Conservation (phyloP, 2,329 filamentous ascomycete genomes). For the Aspergillus proliferans region DNA sequence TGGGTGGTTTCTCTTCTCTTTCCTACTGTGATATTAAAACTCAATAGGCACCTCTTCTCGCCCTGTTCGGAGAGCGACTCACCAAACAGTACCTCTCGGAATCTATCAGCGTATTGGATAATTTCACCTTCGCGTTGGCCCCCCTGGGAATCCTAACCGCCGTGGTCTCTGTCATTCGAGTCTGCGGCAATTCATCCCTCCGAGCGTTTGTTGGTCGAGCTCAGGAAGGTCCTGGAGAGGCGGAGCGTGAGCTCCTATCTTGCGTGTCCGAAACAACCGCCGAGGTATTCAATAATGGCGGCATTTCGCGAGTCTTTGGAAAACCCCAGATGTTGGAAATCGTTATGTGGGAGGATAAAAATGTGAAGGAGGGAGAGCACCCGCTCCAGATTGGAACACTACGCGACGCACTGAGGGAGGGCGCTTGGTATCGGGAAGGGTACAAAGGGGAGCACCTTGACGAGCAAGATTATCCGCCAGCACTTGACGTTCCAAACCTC, state of each 20-base stretch:
- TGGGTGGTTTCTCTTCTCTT: no score
- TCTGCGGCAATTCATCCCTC: constrained; percentile 39
- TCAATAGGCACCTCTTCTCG: constrained; percentile 28
- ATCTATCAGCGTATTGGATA: constrained; percentile 36
- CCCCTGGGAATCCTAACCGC: constrained; percentile 43
- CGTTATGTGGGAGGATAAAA: constrained; percentile 39
- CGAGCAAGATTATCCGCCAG: constrained; percentile 13
- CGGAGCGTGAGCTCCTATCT: constrained; percentile 41
- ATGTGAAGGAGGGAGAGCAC: constrained; percentile 22
- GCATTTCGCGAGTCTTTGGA: constrained; percentile 33
- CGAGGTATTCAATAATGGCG: constrained; percentile 41
- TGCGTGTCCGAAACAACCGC: constrained; percentile 43
- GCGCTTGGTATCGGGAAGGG: constrained; percentile 15
- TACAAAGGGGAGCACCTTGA: background rate
- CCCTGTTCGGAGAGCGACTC: constrained; percentile 43
- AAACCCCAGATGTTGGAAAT: constrained; percentile 30
- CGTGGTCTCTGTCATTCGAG: constrained; percentile 40
- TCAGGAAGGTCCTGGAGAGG: constrained; percentile 36
- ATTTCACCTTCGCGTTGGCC: constrained; percentile 43
- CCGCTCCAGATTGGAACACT: constrained; percentile 19
- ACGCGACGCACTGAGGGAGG: constrained; percentile 17
- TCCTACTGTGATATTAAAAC: no score
- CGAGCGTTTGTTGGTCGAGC: constrained; percentile 43
- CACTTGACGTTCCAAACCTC: constrained; percentile 28
- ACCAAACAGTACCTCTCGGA: constrained; percentile 47